These are phyloP conservation scores for Lolium perenne DNA, from an alignment of 176 grass and related monocot species.

Conservation along the genomic window DNA sequence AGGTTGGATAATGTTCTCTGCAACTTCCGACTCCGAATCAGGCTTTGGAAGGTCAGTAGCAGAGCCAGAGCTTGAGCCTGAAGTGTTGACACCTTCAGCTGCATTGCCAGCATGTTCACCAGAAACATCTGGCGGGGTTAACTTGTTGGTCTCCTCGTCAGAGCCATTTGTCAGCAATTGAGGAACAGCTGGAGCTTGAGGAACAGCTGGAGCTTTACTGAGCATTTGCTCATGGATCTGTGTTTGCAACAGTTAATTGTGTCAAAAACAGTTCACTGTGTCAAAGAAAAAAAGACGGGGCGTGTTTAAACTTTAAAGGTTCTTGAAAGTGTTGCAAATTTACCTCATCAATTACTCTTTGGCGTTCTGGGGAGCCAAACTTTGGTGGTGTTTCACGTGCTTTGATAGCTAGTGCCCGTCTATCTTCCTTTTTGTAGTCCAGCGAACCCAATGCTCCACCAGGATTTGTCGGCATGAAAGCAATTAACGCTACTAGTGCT, in stretches of 20 bases:
- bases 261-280: slow-evolving; percentile 42
- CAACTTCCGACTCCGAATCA: slow-evolving; percentile 43
- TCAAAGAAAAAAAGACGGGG: slow-evolving; percentile 39
- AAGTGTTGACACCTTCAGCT: slow-evolving; percentile 39
- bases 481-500: slow-evolving; percentile 92
- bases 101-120: slow-evolving; percentile 30
- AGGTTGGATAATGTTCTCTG: slow-evolving; percentile 50
- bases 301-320: slow-evolving; percentile 9
- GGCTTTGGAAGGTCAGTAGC: slow-evolving; percentile 46
- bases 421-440: slow-evolving; percentile 95
- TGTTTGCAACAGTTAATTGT: slow-evolving; percentile 14
- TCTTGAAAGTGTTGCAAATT: not conserved
- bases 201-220: slow-evolving; percentile 73
- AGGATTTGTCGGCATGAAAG: slow-evolving; percentile 97
- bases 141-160: slow-evolving; percentile 38
- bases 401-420: slow-evolving; percentile 73
- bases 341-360: slow-evolving; percentile 96
- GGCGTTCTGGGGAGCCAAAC: slow-evolving; percentile 81
- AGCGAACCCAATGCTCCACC: slow-evolving; percentile 90
- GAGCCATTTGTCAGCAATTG: slow-evolving; percentile 43
- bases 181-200: slow-evolving; percentile 77
- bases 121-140: slow-evolving; percentile 12
- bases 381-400: slow-evolving; percentile 79
- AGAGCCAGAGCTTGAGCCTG: slow-evolving; percentile 40
- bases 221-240: slow-evolving; percentile 97